phyloP scores from a whole-genome alignment of 495 filamentous ascomycete genomes.

The Massariosphaeria phaeospora region DNA sequence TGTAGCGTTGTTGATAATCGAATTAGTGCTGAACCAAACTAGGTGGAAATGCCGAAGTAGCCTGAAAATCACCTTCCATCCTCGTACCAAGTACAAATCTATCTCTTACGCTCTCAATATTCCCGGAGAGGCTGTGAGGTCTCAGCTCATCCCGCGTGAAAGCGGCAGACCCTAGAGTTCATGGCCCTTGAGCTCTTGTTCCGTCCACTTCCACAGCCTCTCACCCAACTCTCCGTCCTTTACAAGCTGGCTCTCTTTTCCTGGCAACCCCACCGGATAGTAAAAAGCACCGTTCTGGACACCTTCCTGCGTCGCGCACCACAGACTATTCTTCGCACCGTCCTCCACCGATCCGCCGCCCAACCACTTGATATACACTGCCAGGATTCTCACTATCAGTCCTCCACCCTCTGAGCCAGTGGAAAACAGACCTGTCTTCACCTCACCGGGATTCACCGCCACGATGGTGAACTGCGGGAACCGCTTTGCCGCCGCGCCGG shows the following conservation, averaged over 20 bases:
- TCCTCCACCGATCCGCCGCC: constrained; percentile 4
- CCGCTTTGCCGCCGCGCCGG: constrained; percentile 1
- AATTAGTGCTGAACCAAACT: no score
- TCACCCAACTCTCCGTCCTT: constrained; percentile 11
- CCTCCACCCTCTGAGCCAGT: neutral
- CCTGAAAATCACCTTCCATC: no score
- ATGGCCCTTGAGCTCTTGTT: constrained; percentile 19
- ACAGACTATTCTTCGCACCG: constrained; percentile 25
- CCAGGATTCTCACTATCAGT: neutral
- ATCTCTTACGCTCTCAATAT: no score
- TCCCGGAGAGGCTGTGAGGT: no score
- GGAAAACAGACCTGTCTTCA: constrained; percentile 1
- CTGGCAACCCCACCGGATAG: constrained; percentile 21
- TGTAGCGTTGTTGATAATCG: no score
- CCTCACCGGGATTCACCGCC: constrained; percentile 18
- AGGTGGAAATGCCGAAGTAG: no score
- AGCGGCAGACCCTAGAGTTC: no score
- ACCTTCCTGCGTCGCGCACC: constrained; percentile 8
- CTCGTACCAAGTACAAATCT: no score
- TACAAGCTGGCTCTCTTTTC: neutral
- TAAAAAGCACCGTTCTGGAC: constrained; percentile 24
- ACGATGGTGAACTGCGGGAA: constrained; percentile 7
- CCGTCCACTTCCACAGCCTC: constrained; percentile 32
- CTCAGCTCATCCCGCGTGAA: no score
- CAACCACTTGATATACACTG: neutral